Percentiles rank a stretch among this genome's conserved stretches.
These are phyloP conservation scores for Capsella rubella DNA, from an alignment of 441 rosid genomes.

Conservation along the genomic window DNA sequence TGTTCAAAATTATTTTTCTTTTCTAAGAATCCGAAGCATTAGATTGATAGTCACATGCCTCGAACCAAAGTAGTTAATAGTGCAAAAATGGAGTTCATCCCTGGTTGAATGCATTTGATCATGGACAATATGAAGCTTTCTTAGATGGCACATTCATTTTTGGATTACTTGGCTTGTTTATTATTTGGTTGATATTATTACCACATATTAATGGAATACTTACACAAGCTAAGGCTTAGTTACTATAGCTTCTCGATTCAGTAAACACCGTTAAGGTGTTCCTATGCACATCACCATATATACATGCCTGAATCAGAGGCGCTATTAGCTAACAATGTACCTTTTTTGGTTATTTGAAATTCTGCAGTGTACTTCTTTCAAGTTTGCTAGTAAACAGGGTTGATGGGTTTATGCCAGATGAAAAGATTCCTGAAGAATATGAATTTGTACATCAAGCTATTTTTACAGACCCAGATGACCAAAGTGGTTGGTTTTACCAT, in stretches of 20 bases:
- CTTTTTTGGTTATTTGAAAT: slow-evolving; percentile 15
- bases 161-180: slow-evolving; percentile 8
- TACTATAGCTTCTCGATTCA: slow-evolving; percentile 17
- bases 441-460: slow-evolving; percentile 75
- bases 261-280: slow-evolving; percentile 11
- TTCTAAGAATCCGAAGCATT: not conserved
- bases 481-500: slow-evolving; percentile 99
- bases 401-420: slow-evolving; percentile 61
- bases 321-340: slow-evolving; percentile 7
- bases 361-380: slow-evolving; percentile 81
- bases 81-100: not conserved
- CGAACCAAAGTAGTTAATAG: slow-evolving; percentile 5
- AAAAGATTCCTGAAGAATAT: slow-evolving; percentile 70
- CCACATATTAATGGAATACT: not conserved
- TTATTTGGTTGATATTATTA: slow-evolving; percentile 20
- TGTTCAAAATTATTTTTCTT: not conserved
- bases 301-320: slow-evolving; percentile 3
- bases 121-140: slow-evolving; percentile 22
- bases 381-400: slow-evolving; percentile 59
- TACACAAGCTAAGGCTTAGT: slow-evolving; percentile 19
- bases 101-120: slow-evolving; percentile 2
- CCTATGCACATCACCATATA: slow-evolving; percentile 17
- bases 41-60: slow-evolving; percentile 15
- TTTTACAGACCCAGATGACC: slow-evolving; percentile 90
- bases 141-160: not conserved